phyloP scores from a whole-genome alignment of 208 protist genomes.

The Spongospora subterranea region DNA sequence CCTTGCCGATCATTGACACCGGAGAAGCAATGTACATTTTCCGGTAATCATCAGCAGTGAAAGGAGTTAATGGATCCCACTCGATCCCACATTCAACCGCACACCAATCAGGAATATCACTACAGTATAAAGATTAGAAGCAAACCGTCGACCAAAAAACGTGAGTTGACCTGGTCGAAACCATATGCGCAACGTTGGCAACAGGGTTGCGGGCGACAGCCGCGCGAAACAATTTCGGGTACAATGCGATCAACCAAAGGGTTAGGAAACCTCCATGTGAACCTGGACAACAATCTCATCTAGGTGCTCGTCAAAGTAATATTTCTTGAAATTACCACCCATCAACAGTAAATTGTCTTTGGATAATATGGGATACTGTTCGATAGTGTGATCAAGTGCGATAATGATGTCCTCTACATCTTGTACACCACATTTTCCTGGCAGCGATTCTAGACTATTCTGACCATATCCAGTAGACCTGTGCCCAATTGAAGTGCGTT shows the following conservation, averaged over 20 bases:
- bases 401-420: neutral
- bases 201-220: neutral
- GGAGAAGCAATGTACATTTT: neutral
- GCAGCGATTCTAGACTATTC: neutral
- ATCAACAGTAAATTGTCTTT: neutral
- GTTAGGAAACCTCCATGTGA: conserved; percentile 1
- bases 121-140: no score
- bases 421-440: neutral
- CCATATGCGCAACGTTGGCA: conserved; percentile 1
- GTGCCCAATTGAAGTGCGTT: neutral
- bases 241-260: neutral
- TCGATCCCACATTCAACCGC: neutral
- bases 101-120: neutral
- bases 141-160: no score
- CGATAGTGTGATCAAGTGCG: neutral
- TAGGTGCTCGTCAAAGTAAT: neutral
- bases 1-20: neutral
- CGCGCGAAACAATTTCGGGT: neutral
- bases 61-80: neutral
- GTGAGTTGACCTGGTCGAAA: no score
- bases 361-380: neutral
- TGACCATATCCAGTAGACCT: conserved; percentile 11
- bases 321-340: neutral
- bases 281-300: neutral
- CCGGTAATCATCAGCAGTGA: neutral